Evolutionary conservation across 2,329 filamentous ascomycete species (phyloP), one percentile per base, ranked within the genome.

Genomic region (Paecilomyces sp.): DNA sequence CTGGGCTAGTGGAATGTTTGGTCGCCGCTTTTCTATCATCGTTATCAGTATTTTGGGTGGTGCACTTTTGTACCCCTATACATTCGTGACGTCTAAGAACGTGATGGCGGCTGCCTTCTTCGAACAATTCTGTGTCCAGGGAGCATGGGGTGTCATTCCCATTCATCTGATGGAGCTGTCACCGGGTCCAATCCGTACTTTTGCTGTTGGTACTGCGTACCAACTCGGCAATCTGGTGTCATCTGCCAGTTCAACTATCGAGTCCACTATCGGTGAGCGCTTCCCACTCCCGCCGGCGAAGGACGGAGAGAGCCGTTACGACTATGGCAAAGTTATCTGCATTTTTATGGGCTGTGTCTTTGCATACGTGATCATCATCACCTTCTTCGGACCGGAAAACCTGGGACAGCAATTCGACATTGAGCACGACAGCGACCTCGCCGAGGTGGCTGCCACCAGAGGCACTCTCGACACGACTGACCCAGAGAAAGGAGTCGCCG

Each of bases 331-430:
- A 66, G 91, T 95, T 9, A 93, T 96, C 64, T 91, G 88, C 70
- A 94, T 95, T 69, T 96, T 96, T 76, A 92, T 96, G 89, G 92
- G 82, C 0, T 91, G 88, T 65, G 91, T 95, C 1, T 96, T 80
- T 66, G 83, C 76, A 1, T 87, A 86, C 69, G 77, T 82, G 4
- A 85, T 87, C 61, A 8, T 87, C 2, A 60, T 77, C 57, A 78
- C 76, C 25, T 69, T 79, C 28, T 63, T 79, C 3, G 81, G 81
- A 1, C 81, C 81, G 0, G 81, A 83, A 68, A 74, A 75, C 54
- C 62, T 80, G 31, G 76, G 75, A n/a, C 70, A 75, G 4, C 73
- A 77, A 54, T 78, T 82, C 63, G 78, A 79, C 60, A 78, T 80
- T 5, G 72, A 74, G 54, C 72, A 81, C 59, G 80, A 82, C 65